Conservation (phyloP, 306 rosid genomes). For the Crataegus laevigata region DNA sequence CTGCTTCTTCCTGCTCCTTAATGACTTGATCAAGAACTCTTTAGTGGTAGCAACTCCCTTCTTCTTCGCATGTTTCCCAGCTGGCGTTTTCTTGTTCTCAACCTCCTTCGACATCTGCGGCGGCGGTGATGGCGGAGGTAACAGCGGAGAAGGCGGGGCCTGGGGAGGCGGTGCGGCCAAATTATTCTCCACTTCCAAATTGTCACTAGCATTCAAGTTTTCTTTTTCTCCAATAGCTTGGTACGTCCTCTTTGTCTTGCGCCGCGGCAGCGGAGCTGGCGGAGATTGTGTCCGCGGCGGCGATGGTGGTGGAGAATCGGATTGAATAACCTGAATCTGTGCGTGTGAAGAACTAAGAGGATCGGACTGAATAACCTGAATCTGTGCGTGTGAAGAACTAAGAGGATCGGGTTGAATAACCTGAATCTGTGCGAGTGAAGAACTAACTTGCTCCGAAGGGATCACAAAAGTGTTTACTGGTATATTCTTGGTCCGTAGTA, state of each 20-base stretch:
- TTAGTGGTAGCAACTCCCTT: conserved; percentile 36
- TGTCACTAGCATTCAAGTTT: neutral
- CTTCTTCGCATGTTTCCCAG: conserved; percentile 28
- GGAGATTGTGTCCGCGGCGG: conserved; percentile 31
- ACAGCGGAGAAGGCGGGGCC: conserved; percentile 10
- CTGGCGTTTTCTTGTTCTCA: conserved; percentile 22
- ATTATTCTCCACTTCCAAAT: neutral
- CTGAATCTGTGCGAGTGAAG: neutral
- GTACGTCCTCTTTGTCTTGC: conserved; percentile 26
- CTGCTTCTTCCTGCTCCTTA: conserved; percentile 50
- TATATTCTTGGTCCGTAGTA: conserved; percentile 12
- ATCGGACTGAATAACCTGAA: neutral
- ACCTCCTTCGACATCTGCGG: neutral
- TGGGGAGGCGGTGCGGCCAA: neutral
- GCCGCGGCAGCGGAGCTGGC: neutral
- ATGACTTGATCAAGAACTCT: conserved; percentile 38
- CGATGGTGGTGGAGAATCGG: neutral
- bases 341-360: neutral
- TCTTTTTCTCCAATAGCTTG: conserved; percentile 15
- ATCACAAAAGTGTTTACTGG: conserved; percentile 31
- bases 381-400: neutral
- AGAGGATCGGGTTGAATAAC: neutral
- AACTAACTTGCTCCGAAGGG: conserved; percentile 17
- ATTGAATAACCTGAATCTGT: neutral
- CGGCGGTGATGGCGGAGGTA: neutral